A percentile compares a stretch with the other conserved stretches of the same genome.
phyloP scores from a whole-genome alignment of 2,329 filamentous ascomycete genomes.

The Penicillium sp. region DNA sequence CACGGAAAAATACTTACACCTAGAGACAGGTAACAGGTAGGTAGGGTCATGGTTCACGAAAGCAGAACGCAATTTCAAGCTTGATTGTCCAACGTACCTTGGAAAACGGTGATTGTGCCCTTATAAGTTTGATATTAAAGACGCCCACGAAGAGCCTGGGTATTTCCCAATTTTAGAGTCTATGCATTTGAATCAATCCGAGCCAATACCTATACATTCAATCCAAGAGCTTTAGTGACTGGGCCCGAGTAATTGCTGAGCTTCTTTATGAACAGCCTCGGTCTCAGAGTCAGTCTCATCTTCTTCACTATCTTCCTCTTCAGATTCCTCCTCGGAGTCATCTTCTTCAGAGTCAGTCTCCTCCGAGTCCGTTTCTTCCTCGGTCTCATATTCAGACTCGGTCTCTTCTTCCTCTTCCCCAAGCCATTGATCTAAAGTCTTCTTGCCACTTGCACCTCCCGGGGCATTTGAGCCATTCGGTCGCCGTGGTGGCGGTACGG shows the following conservation, averaged over 20 bases:
- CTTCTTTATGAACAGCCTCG: constrained; percentile 21
- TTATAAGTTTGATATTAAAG: no score
- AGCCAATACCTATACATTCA: constrained; percentile 6
- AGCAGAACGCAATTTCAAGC: no score
- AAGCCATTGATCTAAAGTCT: constrained; percentile 91
- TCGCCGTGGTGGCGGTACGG: constrained; percentile 4
- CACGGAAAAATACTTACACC: no score
- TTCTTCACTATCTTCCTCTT: constrained; percentile 49
- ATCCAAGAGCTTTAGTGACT: not conserved
- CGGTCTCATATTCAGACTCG: constrained; percentile 54
- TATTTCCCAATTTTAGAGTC: not conserved
- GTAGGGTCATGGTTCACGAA: no score
- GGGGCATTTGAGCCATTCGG: constrained; percentile 20
- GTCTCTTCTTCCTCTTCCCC: constrained; percentile 66
- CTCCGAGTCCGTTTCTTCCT: constrained; percentile 42
- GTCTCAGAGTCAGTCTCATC: constrained; percentile 41
- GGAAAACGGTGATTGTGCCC: no score
- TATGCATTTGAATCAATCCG: not conserved
- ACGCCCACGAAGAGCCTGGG: not conserved
- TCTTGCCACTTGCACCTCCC: constrained; percentile 55
- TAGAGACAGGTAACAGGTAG: no score
- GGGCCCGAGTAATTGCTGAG: constrained; percentile 17
- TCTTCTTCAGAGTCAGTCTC: constrained; percentile 49
- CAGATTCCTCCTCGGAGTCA: constrained; percentile 38
- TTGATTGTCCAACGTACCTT: no score